Evolutionary conservation across 2,329 filamentous ascomycete species (phyloP).

Genomic region (Calonectria ilicicola): DNA sequence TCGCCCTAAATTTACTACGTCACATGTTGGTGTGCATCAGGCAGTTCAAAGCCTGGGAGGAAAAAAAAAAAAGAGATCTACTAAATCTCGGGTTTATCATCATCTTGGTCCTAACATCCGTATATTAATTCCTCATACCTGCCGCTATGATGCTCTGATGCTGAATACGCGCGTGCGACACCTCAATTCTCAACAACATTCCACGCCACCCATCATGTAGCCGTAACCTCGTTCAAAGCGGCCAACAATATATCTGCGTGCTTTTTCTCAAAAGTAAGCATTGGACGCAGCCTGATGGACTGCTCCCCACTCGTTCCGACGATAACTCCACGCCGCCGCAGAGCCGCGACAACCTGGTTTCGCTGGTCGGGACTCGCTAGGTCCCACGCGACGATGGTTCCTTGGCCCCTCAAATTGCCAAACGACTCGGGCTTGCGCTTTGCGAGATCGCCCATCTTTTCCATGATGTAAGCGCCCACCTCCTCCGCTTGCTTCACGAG

Average conservation of each 20-base stretch:
- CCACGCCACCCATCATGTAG: not conserved
- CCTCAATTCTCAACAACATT: not conserved
- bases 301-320: constrained; percentile 9
- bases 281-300: constrained; percentile 7
- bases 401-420: constrained; percentile 8
- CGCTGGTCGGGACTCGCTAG: constrained; percentile 1
- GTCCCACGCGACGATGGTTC: constrained; percentile 16
- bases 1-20: not conserved
- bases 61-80: no score
- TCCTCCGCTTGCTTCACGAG: constrained; percentile 8
- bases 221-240: not conserved
- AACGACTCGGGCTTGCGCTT: not conserved
- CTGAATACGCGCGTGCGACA: no score
- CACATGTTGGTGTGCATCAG: not conserved
- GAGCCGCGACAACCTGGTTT: constrained; percentile 10
- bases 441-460: not conserved
- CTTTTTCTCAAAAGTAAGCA: constrained; percentile 17
- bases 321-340: constrained; percentile 5
- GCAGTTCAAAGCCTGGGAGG: no score
- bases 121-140: no score
- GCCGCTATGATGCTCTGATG: no score
- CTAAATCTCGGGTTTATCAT: no score
- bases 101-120: not conserved
- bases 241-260: constrained; percentile 9
- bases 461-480: not conserved